Conservation (phyloP, 2,329 filamentous ascomycete genomes). For the Beauveria scarabaeidicola region DNA sequence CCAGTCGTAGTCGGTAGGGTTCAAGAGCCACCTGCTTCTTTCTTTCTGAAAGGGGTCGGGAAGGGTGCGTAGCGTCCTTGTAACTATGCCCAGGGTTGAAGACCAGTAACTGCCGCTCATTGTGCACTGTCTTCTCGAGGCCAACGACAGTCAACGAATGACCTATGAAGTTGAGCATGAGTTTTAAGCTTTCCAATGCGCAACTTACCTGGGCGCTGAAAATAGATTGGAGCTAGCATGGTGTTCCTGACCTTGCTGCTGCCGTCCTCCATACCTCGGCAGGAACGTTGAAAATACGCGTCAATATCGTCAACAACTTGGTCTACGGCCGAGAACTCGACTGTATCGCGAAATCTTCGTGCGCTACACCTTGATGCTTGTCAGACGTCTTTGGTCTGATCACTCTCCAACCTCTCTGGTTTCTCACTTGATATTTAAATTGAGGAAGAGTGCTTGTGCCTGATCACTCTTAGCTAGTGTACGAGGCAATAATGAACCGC, state of each 20-base stretch:
- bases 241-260: slow-evolving; percentile 52
- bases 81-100: slow-evolving; percentile 83
- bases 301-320: slow-evolving; percentile 61
- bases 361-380: neutral
- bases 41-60: neutral
- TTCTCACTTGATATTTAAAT: neutral
- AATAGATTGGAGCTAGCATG: slow-evolving; percentile 72
- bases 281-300: slow-evolving; percentile 52
- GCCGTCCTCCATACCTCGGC: slow-evolving; percentile 32
- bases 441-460: neutral
- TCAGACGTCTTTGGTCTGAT: neutral
- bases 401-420: neutral
- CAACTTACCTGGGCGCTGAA: slow-evolving; percentile 65
- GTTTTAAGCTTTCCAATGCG: neutral
- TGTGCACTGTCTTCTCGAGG: slow-evolving; percentile 60
- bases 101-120: slow-evolving; percentile 63
- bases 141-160: slow-evolving; percentile 90
- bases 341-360: neutral
- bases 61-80: slow-evolving; percentile 34
- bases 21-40: slow-evolving; percentile 41
- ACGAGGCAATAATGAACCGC: neutral
- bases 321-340: slow-evolving; percentile 26
- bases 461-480: neutral
- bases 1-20: slow-evolving; percentile 62
- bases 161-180: slow-evolving; percentile 34